A percentile compares a stretch with the other conserved stretches of the same genome.
Evolutionary conservation across 768 basidiomycete species (phyloP).

Genomic region (Auricularia cornea): DNA sequence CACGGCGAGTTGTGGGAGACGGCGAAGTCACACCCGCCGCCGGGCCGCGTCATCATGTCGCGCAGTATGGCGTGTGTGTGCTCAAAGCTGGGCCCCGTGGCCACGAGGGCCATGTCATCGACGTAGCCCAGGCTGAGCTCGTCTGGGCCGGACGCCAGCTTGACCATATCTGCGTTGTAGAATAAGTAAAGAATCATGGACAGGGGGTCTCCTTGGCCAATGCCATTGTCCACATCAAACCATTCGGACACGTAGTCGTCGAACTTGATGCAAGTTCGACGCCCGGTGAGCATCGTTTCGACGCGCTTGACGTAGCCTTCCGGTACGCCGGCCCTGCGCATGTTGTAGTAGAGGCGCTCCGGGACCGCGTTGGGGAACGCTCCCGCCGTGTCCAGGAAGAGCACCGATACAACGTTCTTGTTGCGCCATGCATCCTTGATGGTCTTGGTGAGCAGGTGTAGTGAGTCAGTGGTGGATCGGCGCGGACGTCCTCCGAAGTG

Average conservation of each 20-base stretch:
- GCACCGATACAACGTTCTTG: constrained; percentile 15
- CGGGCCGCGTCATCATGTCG: too few species aligned
- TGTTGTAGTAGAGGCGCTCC: background rate
- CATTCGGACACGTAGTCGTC: too few species aligned
- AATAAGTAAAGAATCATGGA: constrained; percentile 15
- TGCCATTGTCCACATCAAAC: constrained; percentile 9
- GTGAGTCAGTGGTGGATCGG: too few species aligned
- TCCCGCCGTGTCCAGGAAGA: too few species aligned
- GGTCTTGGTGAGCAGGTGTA: constrained; percentile 23
- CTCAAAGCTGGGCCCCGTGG: background rate
- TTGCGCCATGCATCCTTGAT: constrained; percentile 29
- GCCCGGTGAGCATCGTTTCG: background rate
- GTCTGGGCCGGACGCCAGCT: constrained; percentile 4
- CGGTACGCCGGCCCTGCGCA: background rate
- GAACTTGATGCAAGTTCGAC: background rate
- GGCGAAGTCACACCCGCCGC: background rate
- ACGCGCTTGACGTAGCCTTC: background rate
- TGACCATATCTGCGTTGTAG: constrained; percentile 16
- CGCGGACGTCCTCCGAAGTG: constrained; percentile 21
- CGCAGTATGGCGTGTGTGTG: background rate
- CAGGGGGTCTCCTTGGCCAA: constrained; percentile 18
- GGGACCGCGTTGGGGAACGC: too few species aligned
- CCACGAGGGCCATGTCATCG: too few species aligned
- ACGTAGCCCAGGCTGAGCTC: too few species aligned
- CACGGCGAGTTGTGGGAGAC: background rate